Evolutionary conservation across 768 basidiomycete genomes (phyloP).

Genomic region (Phanerochaete carnosa): DNA sequence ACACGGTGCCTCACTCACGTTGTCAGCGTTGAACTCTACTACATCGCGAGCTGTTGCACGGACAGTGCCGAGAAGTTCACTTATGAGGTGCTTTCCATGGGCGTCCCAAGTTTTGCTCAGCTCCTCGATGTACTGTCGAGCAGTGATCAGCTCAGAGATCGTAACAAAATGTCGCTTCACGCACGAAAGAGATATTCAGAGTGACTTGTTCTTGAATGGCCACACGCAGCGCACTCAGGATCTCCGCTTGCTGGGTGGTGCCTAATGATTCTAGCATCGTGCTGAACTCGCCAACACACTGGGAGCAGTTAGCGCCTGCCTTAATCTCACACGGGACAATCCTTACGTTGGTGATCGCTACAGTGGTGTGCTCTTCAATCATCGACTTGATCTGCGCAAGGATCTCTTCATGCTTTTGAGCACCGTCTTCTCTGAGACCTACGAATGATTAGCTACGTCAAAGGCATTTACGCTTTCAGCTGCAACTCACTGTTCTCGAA

Average conservation of each 20-base stretch:
- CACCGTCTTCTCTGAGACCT: constrained; percentile 1
- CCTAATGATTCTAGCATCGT: constrained; percentile 3
- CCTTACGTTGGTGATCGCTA: constrained; percentile 1
- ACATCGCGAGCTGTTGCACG: constrained; percentile 61
- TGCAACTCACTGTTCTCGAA: background rate
- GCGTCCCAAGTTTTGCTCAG: constrained; percentile 4
- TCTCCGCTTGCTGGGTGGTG: constrained; percentile 2
- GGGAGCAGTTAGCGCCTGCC: background rate
- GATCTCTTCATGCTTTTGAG: constrained; percentile 7
- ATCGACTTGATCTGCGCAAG: background rate
- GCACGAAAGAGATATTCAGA: constrained; percentile 8
- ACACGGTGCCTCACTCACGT: background rate
- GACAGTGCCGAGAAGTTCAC: constrained; percentile 59
- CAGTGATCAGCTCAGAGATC: background rate
- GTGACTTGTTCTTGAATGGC: constrained; percentile 11
- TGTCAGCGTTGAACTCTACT: constrained; percentile 7
- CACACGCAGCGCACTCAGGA: background rate
- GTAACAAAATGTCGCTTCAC: background rate
- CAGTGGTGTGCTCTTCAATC: constrained; percentile 7
- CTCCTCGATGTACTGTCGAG: constrained; percentile 5
- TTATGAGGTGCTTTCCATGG: constrained; percentile 47
- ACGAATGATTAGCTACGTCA: background rate
- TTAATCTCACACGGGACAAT: background rate
- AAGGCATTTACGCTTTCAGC: background rate
- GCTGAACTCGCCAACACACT: constrained; percentile 9